Conservation (phyloP, 176 grass and related monocot species). For the Alloteropsis semialata region DNA sequence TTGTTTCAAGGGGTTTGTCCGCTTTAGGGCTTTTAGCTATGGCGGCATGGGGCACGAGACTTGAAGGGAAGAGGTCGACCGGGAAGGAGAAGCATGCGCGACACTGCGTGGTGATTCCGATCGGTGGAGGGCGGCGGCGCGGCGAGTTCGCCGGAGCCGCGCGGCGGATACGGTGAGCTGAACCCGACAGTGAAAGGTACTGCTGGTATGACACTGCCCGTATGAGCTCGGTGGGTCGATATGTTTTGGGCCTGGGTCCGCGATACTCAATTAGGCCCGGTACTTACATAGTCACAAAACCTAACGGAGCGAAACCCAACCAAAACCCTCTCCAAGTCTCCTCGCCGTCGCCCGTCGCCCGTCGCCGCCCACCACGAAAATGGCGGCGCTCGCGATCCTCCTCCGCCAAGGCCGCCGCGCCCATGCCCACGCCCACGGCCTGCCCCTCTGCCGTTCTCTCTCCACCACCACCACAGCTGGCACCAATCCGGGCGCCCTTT, state of each 20-base stretch:
- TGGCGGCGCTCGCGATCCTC: conserved; percentile 37
- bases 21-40: not conserved
- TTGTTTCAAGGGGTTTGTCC: not conserved
- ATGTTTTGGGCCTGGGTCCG: not conserved
- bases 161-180: conserved; percentile 1
- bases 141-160: conserved; percentile 21
- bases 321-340: not conserved
- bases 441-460: conserved; percentile 19
- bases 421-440: not conserved
- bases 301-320: conserved; percentile 29
- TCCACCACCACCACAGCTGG: conserved; percentile 18
- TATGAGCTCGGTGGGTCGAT: not conserved
- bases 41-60: not conserved
- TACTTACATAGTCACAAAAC: not conserved
- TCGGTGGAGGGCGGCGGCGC: not conserved
- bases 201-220: no score
- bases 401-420: conserved; percentile 30
- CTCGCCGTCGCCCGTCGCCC: not conserved
- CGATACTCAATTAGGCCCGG: not conserved
- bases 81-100: not conserved
- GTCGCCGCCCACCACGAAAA: conserved; percentile 13
- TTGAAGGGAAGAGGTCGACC: not conserved
- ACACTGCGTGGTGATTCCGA: not conserved
- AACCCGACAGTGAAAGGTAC: not conserved
- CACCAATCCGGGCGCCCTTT: not conserved